A percentile compares a stretch with the other conserved stretches of the same genome.
Conservation (phyloP, 441 rosid species). For the Gossypium schwendimanii region DNA sequence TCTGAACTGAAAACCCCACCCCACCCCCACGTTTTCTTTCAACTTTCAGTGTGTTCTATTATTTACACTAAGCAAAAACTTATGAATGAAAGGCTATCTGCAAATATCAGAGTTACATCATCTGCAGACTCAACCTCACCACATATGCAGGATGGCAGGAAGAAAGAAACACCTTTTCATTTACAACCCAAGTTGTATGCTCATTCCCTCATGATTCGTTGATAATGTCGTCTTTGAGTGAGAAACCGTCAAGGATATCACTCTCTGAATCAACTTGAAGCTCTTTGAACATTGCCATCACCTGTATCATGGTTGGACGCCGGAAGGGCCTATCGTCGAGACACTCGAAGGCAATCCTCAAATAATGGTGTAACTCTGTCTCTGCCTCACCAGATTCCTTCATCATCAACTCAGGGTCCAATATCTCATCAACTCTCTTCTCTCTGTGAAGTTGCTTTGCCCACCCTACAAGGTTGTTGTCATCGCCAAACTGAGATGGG, state of each 20-base stretch:
- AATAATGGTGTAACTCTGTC: slow-evolving; percentile 57
- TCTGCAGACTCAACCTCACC: neutral
- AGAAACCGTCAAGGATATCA: slow-evolving; percentile 64
- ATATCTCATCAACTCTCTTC: slow-evolving; percentile 50
- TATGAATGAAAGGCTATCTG: slow-evolving; percentile 7
- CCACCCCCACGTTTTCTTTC: slow-evolving; percentile 18
- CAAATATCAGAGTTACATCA: neutral
- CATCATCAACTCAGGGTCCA: slow-evolving; percentile 52
- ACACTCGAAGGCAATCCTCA: slow-evolving; percentile 78
- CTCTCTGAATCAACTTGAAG: slow-evolving; percentile 72
- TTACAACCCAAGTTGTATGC: slow-evolving; percentile 4
- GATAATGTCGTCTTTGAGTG: slow-evolving; percentile 52
- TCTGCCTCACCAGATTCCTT: slow-evolving; percentile 44
- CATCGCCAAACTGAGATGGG: slow-evolving; percentile 69
- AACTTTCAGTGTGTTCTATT: slow-evolving; percentile 34
- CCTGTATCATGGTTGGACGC: slow-evolving; percentile 94
- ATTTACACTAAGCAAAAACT: slow-evolving; percentile 37
- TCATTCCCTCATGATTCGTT: slow-evolving; percentile 56
- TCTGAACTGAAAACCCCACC: slow-evolving; percentile 13
- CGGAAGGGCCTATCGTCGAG: slow-evolving; percentile 73
- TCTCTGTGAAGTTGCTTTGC: slow-evolving; percentile 75
- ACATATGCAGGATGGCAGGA: neutral
- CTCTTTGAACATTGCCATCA: slow-evolving; percentile 91
- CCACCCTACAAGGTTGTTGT: slow-evolving; percentile 91
- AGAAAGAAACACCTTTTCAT: neutral